Base-by-base conservation (phyloP, 805 yeast species). In the Hanseniaspora meyeri region DNA sequence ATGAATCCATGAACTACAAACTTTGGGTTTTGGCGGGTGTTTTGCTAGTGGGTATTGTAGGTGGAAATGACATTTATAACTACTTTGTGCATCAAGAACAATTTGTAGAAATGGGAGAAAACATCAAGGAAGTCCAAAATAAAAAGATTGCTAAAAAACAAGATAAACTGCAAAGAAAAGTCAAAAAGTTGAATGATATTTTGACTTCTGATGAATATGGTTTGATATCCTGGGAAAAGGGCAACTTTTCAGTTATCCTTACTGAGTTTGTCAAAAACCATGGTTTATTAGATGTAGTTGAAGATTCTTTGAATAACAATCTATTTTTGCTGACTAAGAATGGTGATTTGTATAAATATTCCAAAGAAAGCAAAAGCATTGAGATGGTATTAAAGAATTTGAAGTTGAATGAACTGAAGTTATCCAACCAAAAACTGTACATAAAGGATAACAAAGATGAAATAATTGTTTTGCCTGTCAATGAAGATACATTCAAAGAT, bases 271-370 rank as follows among this genome's bases (percentile, higher is more conserved):
- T 72, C 16, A 67, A 87, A 34, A 73, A 76, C 49, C 83, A 80
- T 63, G 79, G 90, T 4, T 71, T 74, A 20, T 64, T 87, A 1
- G 72, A 75, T 27, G 12, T 56, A 12, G 74, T 73, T 5, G 67
- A 68, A 8, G 66, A 72, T 36, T 77, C 71, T 0, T 66, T 61
- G 4, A 47, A 29, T 32, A 39, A 38, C 19, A 16, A 24, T 8
- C 24, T 56, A 17, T 69, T 75, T 4, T 88, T 88, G 0, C 77
- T 87, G 17, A 78, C 82, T 59, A 74, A 74, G 0, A 77, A 76
- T 16, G 97, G 97, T 19, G 78, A 84, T 63, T 73, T 88, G 36
- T 81, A 80, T 56, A 85, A 84, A 64, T 87, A 90, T 86, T 80
- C 32, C 27, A 77, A 75, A 0, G 64, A 64, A 55, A 60, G 61